Base-by-base conservation (phyloP, 1,139 yeast genomes). In the Arxiozyma slooffiae region DNA sequence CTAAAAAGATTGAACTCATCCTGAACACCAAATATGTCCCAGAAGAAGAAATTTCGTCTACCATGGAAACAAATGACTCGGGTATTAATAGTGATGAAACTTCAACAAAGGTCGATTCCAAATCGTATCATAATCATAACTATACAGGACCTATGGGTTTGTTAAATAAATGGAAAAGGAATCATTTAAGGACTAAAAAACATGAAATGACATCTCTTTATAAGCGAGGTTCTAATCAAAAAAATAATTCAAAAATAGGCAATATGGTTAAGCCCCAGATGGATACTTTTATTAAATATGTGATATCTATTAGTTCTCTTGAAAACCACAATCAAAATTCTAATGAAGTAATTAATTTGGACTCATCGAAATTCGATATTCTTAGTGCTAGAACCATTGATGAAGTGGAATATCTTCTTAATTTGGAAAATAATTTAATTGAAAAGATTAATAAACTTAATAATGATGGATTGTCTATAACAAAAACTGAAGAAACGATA, bases 361-460 rank as follows among this genome's bases (percentile, higher is more conserved):
- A 61, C 3, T 74, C 74, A 6, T 73, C 73, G 3, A 75, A 82
- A 56, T 76, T 83, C 50, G 97, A 88, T 67, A 72, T 85, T 16
- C 70, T 88, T 52, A 82, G 94, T 63, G 92, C 94, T 2, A 72
- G 94, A 57, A 83, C 87, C 1, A 76, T 86, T 41, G 87, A 84
- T 58, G 95, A 88, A 63, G 77, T 86, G 21, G 77, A 75, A 52
- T 68, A 62, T 50, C 53, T 72, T 34, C 58, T 69, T 2, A 58
- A 67, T 14, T 61, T 68, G 50, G 71, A 70, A 52, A 69, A 68
- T 51, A 63, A 66, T 23, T 53, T 71, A 8, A 41, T 67, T 26
- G 55, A 56, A 21, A 61, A 64, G 48, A 55, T 63, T 26, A 53
- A 53, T 20, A 48, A 54, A 34, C 41, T 51, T 16, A 41, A 40